phyloP scores from a whole-genome alignment of 768 basidiomycete species.

The Holtermannia corniformis region DNA sequence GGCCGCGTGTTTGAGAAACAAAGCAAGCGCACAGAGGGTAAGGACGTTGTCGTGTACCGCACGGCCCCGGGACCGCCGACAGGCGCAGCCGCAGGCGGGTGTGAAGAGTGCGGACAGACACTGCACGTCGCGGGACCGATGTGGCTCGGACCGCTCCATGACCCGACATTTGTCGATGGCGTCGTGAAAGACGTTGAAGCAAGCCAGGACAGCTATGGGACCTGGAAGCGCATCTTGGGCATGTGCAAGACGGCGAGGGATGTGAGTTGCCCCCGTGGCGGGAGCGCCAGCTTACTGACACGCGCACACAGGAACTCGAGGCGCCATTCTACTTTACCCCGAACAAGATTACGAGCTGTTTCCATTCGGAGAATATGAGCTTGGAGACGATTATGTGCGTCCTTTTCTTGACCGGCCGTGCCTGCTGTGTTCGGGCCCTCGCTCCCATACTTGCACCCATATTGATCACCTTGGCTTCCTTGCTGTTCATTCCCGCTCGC shows the following conservation, averaged over 20 bases:
- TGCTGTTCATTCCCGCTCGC: too few relatives aligned
- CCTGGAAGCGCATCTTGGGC: slow-evolving; percentile 76
- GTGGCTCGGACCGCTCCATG: slow-evolving; percentile 87
- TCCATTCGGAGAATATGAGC: slow-evolving; percentile 18
- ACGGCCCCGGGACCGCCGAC: slow-evolving; percentile 57
- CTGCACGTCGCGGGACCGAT: slow-evolving; percentile 90
- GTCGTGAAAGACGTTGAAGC: slow-evolving; percentile 64
- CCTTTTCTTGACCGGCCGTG: background rate
- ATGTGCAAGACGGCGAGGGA: slow-evolving; percentile 88
- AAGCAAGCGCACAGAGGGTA: slow-evolving; percentile 49
- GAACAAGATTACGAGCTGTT: slow-evolving; percentile 18
- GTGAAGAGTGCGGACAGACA: slow-evolving; percentile 68
- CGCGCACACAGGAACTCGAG: slow-evolving; percentile 17
- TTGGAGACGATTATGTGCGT: background rate
- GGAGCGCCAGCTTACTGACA: background rate
- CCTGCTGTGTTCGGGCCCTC: background rate
- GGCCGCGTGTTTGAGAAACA: slow-evolving; percentile 59
- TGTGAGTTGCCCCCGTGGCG: slow-evolving; percentile 45
- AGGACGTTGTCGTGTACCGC: slow-evolving; percentile 60
- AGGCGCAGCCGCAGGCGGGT: slow-evolving; percentile 45
- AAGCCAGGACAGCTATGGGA: slow-evolving; percentile 61
- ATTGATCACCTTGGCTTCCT: too few relatives aligned
- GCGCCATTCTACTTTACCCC: slow-evolving; percentile 32
- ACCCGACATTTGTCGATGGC: slow-evolving; percentile 59
- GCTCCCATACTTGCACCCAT: slow-evolving; percentile 2